phyloP scores from a whole-genome alignment of 2,329 filamentous ascomycete genomes.

The Trichoderma simmonsii region DNA sequence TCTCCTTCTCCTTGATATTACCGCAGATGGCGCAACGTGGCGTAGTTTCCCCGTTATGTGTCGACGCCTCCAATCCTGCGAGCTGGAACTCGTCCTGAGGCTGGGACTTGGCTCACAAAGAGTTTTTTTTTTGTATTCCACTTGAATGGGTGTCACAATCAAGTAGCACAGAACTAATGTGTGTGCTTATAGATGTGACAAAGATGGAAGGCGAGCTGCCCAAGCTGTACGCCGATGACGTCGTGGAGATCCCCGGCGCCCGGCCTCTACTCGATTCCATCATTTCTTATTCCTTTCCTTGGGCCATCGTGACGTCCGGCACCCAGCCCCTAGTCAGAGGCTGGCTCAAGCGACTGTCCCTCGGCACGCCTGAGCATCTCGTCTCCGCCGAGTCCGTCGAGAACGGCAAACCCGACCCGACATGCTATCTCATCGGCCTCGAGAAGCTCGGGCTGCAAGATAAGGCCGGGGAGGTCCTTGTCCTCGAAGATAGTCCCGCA shows the following conservation, averaged over 20 bases:
- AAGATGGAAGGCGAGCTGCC: conserved; percentile 77
- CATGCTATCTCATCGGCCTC: conserved; percentile 68
- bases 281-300: conserved; percentile 60
- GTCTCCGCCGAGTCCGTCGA: conserved; percentile 74
- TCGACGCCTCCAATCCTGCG: neutral
- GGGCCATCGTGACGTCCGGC: conserved; percentile 84
- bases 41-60: neutral
- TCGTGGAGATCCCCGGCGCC: conserved; percentile 81
- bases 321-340: conserved; percentile 65
- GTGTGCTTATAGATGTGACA: conserved; percentile 62
- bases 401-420: conserved; percentile 73
- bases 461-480: conserved; percentile 56
- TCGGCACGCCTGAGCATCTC: conserved; percentile 63
- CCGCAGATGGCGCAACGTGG: neutral
- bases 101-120: neutral
- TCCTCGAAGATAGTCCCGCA: conserved; percentile 85
- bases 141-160: neutral
- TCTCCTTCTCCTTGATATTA: neutral
- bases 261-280: conserved; percentile 66
- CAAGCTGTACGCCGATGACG: conserved; percentile 70
- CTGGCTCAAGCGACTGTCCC: conserved; percentile 65
- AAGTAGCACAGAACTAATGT: neutral
- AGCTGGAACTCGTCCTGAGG: neutral
- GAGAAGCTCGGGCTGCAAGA: conserved; percentile 55
- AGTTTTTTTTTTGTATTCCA: neutral